A percentile compares a stretch with the other conserved stretches of the same genome.
Evolutionary conservation across 2,329 filamentous ascomycete species (phyloP).

Genomic region (Mariannaea elegans): DNA sequence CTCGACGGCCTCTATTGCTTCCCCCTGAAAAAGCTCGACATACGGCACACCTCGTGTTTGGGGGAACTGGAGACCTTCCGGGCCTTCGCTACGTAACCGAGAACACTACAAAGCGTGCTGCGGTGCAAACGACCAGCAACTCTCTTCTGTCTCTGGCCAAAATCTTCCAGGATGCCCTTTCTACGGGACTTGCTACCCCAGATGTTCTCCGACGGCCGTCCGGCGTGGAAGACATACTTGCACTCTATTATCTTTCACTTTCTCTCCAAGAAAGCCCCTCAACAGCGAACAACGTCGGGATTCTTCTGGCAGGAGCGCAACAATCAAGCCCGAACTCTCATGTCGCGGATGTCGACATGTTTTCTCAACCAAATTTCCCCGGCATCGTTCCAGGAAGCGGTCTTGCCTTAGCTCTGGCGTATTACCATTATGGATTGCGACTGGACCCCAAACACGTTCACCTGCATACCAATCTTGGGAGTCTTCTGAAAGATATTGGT

Average conservation of each 20-base stretch:
- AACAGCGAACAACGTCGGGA: slow-evolving; percentile 97
- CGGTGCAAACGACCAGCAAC: slow-evolving; percentile 93
- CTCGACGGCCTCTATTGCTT: slow-evolving; percentile 71
- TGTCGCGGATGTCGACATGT: slow-evolving; percentile 17
- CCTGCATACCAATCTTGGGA: slow-evolving; percentile 95
- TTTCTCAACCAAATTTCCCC: slow-evolving; percentile 63
- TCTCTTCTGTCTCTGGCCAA: slow-evolving; percentile 94
- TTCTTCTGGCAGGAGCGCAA: slow-evolving; percentile 93
- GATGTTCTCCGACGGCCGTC: slow-evolving; percentile 69
- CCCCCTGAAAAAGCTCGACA: slow-evolving; percentile 84
- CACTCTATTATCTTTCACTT: slow-evolving; percentile 93
- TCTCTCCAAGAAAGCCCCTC: slow-evolving; percentile 96
- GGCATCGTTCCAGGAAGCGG: slow-evolving; percentile 88
- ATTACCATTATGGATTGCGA: slow-evolving; percentile 93
- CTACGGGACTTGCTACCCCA: slow-evolving; percentile 69
- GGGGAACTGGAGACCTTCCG: slow-evolving; percentile 77
- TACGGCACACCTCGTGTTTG: slow-evolving; percentile 85
- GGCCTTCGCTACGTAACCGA: slow-evolving; percentile 76
- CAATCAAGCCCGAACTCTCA: slow-evolving; percentile 58
- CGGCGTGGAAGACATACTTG: slow-evolving; percentile 90
- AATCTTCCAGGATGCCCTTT: slow-evolving; percentile 97
- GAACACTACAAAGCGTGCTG: slow-evolving; percentile 77
- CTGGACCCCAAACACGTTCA: slow-evolving; percentile 92
- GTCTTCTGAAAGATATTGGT: slow-evolving; percentile 93
- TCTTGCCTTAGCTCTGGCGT: slow-evolving; percentile 85